phyloP scores from a whole-genome alignment of 768 basidiomycete species.

The Leucocoprinus sp. region DNA sequence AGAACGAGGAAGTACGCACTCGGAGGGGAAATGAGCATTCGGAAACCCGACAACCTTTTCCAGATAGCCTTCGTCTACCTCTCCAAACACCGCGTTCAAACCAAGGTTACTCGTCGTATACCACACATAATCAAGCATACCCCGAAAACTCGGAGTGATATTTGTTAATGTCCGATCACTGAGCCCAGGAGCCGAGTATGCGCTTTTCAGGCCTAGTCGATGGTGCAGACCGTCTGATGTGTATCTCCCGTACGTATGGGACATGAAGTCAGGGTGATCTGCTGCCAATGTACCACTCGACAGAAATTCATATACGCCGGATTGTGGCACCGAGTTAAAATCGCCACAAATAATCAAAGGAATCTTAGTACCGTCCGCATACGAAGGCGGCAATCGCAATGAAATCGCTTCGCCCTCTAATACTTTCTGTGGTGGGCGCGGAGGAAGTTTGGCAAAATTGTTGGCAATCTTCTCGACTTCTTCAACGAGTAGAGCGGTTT shows the following conservation, averaged over 20 bases:
- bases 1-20: conserved; percentile 49
- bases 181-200: conserved; percentile 52
- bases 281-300: conserved; percentile 59
- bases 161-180: conserved; percentile 71
- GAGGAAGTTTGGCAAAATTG: conserved; percentile 78
- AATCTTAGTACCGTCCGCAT: conserved; percentile 82
- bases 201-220: conserved; percentile 73
- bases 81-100: conserved; percentile 80
- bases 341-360: conserved; percentile 91
- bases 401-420: conserved; percentile 6
- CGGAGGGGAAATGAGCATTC: conserved; percentile 92
- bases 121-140: conserved; percentile 92
- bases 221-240: conserved; percentile 86
- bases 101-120: conserved; percentile 67
- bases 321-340: conserved; percentile 82
- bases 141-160: conserved; percentile 80
- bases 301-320: conserved; percentile 90
- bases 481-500: conserved; percentile 85
- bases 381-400: conserved; percentile 49
- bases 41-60: conserved; percentile 94
- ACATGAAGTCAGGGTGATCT: conserved; percentile 88
- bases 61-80: conserved; percentile 78
- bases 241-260: conserved; percentile 84
- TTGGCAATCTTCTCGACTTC: conserved; percentile 87
- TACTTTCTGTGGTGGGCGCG: conserved; percentile 31